Evolutionary conservation across 1,139 yeast genomes (phyloP).

Genomic region (Yamadazyma membranifaciens): DNA sequence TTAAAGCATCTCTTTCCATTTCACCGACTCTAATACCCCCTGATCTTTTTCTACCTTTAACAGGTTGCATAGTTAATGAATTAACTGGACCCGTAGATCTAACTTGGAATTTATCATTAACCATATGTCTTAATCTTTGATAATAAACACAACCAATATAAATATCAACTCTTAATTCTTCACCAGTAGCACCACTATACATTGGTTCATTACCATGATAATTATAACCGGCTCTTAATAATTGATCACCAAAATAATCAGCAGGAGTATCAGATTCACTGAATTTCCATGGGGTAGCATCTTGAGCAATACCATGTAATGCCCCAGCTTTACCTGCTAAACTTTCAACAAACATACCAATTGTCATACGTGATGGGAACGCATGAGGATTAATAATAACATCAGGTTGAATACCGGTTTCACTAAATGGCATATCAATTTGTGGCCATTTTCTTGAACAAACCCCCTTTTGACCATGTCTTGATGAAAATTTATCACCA

Average conservation of each 20-base stretch:
- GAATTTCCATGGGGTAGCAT: slow-evolving; percentile 95
- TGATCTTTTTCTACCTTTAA: slow-evolving; percentile 96
- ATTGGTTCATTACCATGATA: slow-evolving; percentile 98
- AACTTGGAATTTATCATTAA: slow-evolving; percentile 98
- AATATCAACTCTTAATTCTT: slow-evolving; percentile 92
- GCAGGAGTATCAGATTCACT: slow-evolving; percentile 94
- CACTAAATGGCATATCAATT: slow-evolving; percentile 95
- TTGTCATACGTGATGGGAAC: slow-evolving; percentile 99
- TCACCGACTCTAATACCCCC: slow-evolving; percentile 99
- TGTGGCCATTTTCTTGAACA: slow-evolving; percentile 99
- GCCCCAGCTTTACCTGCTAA: slow-evolving; percentile 99
- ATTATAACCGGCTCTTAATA: slow-evolving; percentile 84
- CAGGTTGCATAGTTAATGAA: slow-evolving; percentile 98
- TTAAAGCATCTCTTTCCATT: slow-evolving; percentile 98
- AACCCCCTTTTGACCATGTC: slow-evolving; percentile 99
- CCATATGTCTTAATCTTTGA: slow-evolving; percentile 99
- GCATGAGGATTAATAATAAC: slow-evolving; percentile 98
- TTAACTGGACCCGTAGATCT: slow-evolving; percentile 99
- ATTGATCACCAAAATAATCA: slow-evolving; percentile 94
- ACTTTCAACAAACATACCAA: slow-evolving; percentile 98
- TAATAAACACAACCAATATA: slow-evolving; percentile 96
- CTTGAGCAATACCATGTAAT: slow-evolving; percentile 95
- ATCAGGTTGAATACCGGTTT: slow-evolving; percentile 95
- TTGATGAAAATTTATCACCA: slow-evolving; percentile 97
- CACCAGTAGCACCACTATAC: slow-evolving; percentile 99